Conservation (phyloP, 2,329 filamentous ascomycete genomes). For the Colletotrichum cereale region DNA sequence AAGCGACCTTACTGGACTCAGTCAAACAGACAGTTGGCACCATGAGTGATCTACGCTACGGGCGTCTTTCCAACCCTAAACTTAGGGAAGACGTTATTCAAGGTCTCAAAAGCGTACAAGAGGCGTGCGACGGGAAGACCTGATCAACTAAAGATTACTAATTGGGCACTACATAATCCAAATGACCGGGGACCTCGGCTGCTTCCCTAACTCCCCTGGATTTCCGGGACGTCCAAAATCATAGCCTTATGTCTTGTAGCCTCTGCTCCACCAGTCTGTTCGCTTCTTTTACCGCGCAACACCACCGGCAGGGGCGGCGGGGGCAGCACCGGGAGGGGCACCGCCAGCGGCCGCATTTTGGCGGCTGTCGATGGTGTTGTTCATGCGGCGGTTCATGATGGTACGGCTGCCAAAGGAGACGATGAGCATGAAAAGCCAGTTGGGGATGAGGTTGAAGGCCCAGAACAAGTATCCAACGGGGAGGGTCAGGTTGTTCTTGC, state of each 20-base stretch:
- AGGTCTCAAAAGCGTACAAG: slow-evolving; percentile 73
- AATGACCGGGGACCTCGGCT: slow-evolving; percentile 1
- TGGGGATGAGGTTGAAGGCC: slow-evolving; percentile 74
- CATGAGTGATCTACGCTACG: slow-evolving; percentile 86
- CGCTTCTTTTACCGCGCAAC: slow-evolving; percentile 21
- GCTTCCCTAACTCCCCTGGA: neutral
- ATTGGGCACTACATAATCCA: slow-evolving; percentile 40
- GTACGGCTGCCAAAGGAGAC: slow-evolving; percentile 80
- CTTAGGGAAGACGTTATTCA: slow-evolving; percentile 76
- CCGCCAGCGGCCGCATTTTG: slow-evolving; percentile 15
- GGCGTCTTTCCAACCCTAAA: slow-evolving; percentile 75
- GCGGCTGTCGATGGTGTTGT: slow-evolving; percentile 26
- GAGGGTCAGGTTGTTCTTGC: slow-evolving; percentile 71
- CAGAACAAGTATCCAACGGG: slow-evolving; percentile 78
- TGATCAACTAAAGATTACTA: slow-evolving; percentile 46
- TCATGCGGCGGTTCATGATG: slow-evolving; percentile 69
- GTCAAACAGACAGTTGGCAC: slow-evolving; percentile 76
- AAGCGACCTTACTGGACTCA: slow-evolving; percentile 68
- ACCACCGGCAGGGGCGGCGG: slow-evolving; percentile 18
- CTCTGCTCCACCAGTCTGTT: neutral
- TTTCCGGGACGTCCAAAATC: slow-evolving; percentile 9
- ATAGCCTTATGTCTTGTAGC: slow-evolving; percentile 14
- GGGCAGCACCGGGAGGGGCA: slow-evolving; percentile 11
- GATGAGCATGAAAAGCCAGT: slow-evolving; percentile 83
- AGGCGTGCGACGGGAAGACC: slow-evolving; percentile 67